Evolutionary conservation across 371 early-diverging fungal genomes (phyloP).

Genomic region (Apophysomyces variabilis): DNA sequence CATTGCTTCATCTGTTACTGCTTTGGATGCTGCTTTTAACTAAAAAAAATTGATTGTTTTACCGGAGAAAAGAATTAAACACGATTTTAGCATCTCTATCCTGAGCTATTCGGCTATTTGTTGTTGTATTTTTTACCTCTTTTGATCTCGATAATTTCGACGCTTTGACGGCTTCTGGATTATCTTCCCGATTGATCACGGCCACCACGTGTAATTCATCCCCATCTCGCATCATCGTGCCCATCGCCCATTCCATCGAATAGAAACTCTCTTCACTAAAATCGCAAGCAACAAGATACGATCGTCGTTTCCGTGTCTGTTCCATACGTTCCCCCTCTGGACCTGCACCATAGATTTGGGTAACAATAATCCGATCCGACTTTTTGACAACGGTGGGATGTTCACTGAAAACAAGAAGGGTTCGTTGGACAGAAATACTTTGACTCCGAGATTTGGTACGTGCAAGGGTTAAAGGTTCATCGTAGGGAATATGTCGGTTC

Average conservation of each 20-base stretch:
- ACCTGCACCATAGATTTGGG: constrained; percentile 33
- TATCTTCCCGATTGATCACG: constrained; percentile 54
- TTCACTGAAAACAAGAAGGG: constrained; percentile 20
- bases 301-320: constrained; percentile 24
- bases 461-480: background rate
- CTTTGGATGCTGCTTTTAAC: constrained; percentile 35
- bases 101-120: background rate
- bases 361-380: constrained; percentile 20
- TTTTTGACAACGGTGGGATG: constrained; percentile 15
- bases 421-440: constrained; percentile 21
- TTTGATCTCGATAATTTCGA: constrained; percentile 25
- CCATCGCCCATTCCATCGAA: constrained; percentile 60
- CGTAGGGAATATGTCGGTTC: constrained; percentile 34
- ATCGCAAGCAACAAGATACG: constrained; percentile 48
- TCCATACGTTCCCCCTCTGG: constrained; percentile 24
- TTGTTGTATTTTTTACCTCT: constrained; percentile 22
- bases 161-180: constrained; percentile 38
- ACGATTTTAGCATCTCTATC: background rate
- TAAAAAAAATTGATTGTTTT: constrained; percentile 11
- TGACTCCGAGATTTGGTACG: constrained; percentile 22
- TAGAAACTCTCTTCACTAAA: constrained; percentile 47
- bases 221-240: constrained; percentile 60
- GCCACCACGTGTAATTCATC: constrained; percentile 60
- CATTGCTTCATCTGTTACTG: constrained; percentile 29
- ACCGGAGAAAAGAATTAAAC: background rate